Base-by-base conservation (phyloP, 2,329 filamentous ascomycete species). In the Penicillium sp. region DNA sequence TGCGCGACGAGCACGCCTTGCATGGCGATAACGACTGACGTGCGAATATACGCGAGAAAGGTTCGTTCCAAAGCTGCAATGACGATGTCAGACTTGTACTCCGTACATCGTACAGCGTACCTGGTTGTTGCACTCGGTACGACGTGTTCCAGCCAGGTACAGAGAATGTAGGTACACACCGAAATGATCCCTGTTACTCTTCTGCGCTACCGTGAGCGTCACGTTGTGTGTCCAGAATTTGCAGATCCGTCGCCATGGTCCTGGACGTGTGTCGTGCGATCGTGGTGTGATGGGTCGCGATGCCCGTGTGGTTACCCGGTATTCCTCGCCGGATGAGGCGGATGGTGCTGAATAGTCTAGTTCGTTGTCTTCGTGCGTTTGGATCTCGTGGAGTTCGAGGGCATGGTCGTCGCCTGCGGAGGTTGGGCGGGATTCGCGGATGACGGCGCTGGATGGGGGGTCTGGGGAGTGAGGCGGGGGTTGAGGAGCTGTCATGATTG, bases 221-320 rank as follows among this genome's bases (percentile, higher is more conserved):
- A 68, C 57, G 47, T 66, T 41, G n/a, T 64, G 94, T 81, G 46
- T 82, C 86, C 65, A 98, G 92, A 28, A 96, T 76, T 55, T 90
- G 78, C 39, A 79, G 69, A 67, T 88, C 85, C 49, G 77, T 73
- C 16, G 80, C 77, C 11, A 70, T 59, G 1, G 82, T 80, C 17
- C 80, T 71, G 51, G 50, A 10, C 40, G 37, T 12, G 45, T 15
- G 23, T 34, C 34, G 34, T 43, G 39, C 29, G 44, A 28, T 42
- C 37, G 34, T 34, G 44, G 52, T 3, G 56, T 57, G 1, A 40
- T 29, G 3, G 54, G 59, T 2, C 52, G 56, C 20, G 18, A 22
- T 9, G 18, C 18, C 18, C 44, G 42, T 9, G 55, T 44, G 2
- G 51, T 43, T 14, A 56, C 23, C 3, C 55, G 56, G 32, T 54